phyloP scores from a whole-genome alignment of 257 asterid genomes.

The Paraleonurus japonicus region DNA sequence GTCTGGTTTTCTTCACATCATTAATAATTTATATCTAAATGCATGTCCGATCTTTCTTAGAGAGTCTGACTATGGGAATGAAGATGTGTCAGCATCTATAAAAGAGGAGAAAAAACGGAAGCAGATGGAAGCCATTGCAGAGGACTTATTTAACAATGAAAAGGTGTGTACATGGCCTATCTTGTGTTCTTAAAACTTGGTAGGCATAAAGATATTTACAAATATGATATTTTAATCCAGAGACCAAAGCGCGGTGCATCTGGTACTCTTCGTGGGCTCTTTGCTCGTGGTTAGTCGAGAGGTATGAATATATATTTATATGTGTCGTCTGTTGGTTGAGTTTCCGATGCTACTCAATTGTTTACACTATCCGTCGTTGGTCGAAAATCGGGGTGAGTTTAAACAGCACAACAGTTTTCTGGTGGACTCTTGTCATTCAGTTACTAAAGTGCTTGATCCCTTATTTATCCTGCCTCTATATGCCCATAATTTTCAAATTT shows the following conservation, averaged over 20 bases:
- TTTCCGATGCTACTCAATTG: neutral
- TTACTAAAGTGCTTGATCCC: neutral
- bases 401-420: no score
- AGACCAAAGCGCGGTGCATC: conserved; percentile 47
- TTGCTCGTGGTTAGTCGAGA: conserved; percentile 41
- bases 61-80: conserved; percentile 68
- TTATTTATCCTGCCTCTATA: no score
- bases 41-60: conserved; percentile 34
- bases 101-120: conserved; percentile 82
- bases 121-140: conserved; percentile 92
- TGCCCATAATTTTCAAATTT: neutral
- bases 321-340: neutral
- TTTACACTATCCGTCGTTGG: neutral
- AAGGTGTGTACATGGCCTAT: conserved; percentile 48
- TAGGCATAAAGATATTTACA: conserved; percentile 6
- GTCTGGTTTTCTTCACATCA: conserved; percentile 7
- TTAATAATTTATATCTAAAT: conserved; percentile 1
- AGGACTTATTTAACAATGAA: conserved; percentile 77
- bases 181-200: conserved; percentile 8
- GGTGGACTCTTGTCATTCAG: no score
- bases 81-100: conserved; percentile 60
- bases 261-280: conserved; percentile 49
- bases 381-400: neutral
- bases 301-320: no score
- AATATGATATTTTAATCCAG: conserved; percentile 34